A percentile compares a stretch with the other conserved stretches of the same genome.
Conservation (phyloP, 140 eudicot genomes). For the Ambrosia hybrid region DNA sequence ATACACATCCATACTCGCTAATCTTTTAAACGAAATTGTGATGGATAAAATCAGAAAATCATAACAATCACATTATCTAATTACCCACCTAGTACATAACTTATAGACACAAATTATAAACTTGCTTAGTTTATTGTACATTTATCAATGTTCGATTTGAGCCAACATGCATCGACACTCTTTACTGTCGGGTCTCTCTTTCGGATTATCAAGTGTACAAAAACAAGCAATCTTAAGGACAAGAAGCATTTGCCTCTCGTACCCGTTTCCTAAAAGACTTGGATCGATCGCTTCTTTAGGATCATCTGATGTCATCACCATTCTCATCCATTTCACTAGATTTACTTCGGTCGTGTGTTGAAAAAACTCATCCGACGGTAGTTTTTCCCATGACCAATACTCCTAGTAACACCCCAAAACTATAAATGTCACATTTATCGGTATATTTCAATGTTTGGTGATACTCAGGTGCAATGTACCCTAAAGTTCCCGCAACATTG, state of each 20-base stretch:
- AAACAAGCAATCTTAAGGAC: slow-evolving; percentile 87
- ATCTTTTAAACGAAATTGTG: too few species aligned
- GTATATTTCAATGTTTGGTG: slow-evolving; percentile 39
- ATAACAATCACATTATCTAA: too few species aligned
- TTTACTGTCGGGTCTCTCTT: slow-evolving; percentile 82
- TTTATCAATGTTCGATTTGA: slow-evolving; percentile 54
- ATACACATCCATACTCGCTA: too few species aligned
- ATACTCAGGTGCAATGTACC: slow-evolving; percentile 42
- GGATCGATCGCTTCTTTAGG: slow-evolving; percentile 50
- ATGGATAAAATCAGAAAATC: too few species aligned
- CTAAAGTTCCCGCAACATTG: slow-evolving; percentile 37
- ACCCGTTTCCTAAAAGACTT: slow-evolving; percentile 62
- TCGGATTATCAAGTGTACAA: slow-evolving; percentile 71
- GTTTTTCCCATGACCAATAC: slow-evolving; percentile 34
- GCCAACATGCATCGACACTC: slow-evolving; percentile 70
- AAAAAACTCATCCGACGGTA: slow-evolving; percentile 35
- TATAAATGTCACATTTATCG: slow-evolving; percentile 33
- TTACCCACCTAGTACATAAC: neutral
- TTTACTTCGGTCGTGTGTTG: slow-evolving; percentile 27
- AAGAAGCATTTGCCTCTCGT: slow-evolving; percentile 80
- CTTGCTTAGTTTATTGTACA: neutral
- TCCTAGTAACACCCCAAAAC: slow-evolving; percentile 39
- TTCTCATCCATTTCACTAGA: slow-evolving; percentile 38
- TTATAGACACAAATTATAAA: neutral
- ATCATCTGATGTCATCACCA: slow-evolving; percentile 27